A percentile compares a stretch with the other conserved stretches of the same genome.
These are phyloP conservation scores for Colletotrichum destructivum DNA, from an alignment of 2,329 filamentous ascomycete species.

Conservation along the genomic window DNA sequence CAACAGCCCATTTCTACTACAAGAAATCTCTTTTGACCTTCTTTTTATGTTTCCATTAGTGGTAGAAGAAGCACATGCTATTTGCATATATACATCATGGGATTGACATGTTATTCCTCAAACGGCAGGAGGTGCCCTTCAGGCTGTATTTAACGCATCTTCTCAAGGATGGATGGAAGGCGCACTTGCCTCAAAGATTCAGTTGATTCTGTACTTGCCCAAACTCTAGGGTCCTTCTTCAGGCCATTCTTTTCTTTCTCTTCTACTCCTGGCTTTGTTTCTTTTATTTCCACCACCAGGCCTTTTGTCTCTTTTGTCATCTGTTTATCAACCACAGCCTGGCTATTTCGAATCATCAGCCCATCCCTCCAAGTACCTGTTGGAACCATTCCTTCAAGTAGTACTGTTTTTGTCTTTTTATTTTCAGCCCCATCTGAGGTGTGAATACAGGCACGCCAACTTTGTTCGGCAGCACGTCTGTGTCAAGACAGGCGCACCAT, in stretches of 20 bases:
- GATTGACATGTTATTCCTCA: neutral
- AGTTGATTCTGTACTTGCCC: neutral
- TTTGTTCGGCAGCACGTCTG: neutral
- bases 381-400: neutral
- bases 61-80: too few relatives aligned
- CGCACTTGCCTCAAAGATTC: neutral
- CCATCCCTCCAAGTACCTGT: neutral
- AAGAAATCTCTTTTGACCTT: too few relatives aligned
- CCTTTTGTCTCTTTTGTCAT: neutral
- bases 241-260: neutral
- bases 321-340: neutral
- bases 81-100: neutral
- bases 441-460: neutral
- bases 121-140: neutral
- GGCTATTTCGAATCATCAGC: neutral
- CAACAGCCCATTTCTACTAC: too few relatives aligned
- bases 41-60: too few relatives aligned
- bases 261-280: neutral
- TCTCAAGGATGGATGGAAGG: neutral
- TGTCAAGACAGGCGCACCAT: too few relatives aligned
- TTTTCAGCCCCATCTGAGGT: neutral
- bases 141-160: neutral
- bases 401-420: neutral
- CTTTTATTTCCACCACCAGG: neutral
- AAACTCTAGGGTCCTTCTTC: neutral